Percentiles rank a stretch among this genome's conserved stretches.
These are phyloP conservation scores for Pseudozyma thailandica DNA, from an alignment of 1,284 basidiomycete species.

Conservation along the genomic window DNA sequence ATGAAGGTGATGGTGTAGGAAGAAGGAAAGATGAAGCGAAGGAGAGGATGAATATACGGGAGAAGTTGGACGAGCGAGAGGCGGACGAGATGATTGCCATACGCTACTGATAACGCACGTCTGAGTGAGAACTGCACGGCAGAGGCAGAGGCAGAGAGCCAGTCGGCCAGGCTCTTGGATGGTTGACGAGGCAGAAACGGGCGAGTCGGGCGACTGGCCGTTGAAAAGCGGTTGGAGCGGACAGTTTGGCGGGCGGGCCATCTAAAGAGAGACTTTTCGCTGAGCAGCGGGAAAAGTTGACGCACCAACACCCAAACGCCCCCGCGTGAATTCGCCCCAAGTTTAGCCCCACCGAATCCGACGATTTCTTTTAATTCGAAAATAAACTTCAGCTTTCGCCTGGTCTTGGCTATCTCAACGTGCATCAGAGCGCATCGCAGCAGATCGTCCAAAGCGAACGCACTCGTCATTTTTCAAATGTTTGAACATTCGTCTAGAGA, in stretches of 20 bases:
- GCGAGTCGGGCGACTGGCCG: neutral
- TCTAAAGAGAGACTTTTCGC: no score
- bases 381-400: neutral
- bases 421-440: neutral
- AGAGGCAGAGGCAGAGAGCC: neutral
- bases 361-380: no score
- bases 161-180: slow-evolving; percentile 1
- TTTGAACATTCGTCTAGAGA: neutral
- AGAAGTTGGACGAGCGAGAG: slow-evolving; percentile 26
- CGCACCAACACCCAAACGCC: no score
- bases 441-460: no score
- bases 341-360: neutral
- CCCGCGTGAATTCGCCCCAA: neutral
- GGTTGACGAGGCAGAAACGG: neutral
- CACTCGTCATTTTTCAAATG: no score
- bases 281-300: no score
- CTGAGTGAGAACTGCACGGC: slow-evolving; percentile 3
- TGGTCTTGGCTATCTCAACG: slow-evolving; percentile 15
- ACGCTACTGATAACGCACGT: slow-evolving; percentile 33
- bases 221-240: neutral
- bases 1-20: slow-evolving; percentile 14
- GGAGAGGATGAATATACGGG: neutral
- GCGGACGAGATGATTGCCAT: slow-evolving; percentile 5
- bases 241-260: slow-evolving; percentile 14
- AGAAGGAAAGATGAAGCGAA: slow-evolving; percentile 8